phyloP scores from a whole-genome alignment of 73 alveolate species.

The Paramecium primaurelia region DNA sequence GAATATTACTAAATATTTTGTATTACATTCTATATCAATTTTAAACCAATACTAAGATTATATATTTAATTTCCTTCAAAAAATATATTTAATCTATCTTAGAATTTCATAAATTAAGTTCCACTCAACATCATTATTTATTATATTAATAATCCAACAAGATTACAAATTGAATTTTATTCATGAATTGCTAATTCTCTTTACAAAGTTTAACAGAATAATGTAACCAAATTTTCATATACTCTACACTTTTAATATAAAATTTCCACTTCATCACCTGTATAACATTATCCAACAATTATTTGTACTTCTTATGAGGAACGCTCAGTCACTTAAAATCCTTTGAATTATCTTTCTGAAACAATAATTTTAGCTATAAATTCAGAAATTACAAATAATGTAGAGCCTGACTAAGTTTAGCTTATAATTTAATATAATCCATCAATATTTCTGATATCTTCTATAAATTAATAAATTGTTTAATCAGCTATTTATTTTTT shows the following conservation, averaged over 20 bases:
- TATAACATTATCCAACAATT: neutral
- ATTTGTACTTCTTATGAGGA: neutral
- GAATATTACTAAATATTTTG: neutral
- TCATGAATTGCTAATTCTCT: neutral
- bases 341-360: slow-evolving; percentile 23
- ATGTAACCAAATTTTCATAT: neutral
- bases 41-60: neutral
- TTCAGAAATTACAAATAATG: slow-evolving; percentile 38
- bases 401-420: neutral
- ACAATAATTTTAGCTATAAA: neutral
- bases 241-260: neutral
- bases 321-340: neutral
- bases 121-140: slow-evolving; percentile 34
- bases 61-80: neutral
- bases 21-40: neutral
- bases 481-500: neutral
- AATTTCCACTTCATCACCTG: neutral
- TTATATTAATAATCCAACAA: neutral
- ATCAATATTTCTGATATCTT: neutral
- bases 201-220: neutral
- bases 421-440: neutral
- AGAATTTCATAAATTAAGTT: neutral
- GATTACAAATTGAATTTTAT: neutral
- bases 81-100: neutral
- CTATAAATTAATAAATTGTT: neutral